Conservation (phyloP, 2,329 filamentous ascomycete genomes). For the Colletotrichum agaves region DNA sequence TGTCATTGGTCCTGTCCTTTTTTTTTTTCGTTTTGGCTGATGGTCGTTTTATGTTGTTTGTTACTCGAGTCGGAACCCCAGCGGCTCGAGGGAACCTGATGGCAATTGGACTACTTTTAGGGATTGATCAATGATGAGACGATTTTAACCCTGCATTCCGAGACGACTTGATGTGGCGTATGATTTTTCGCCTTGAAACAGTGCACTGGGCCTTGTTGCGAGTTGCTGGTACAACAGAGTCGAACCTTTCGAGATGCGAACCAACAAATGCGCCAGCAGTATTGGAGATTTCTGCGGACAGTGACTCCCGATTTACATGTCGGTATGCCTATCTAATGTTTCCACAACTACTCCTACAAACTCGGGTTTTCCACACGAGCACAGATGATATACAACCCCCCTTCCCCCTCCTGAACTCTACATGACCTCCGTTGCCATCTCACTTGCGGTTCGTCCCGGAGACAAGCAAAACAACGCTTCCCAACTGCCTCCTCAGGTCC, state of each 20-base stretch:
- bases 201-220: too few relatives aligned
- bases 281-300: too few relatives aligned
- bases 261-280: too few relatives aligned
- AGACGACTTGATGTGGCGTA: neutral
- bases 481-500: conserved; percentile 87
- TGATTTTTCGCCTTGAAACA: too few relatives aligned
- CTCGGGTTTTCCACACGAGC: neutral
- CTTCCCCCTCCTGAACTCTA: conserved; percentile 1
- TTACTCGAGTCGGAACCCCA: neutral
- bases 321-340: too few relatives aligned
- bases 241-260: too few relatives aligned
- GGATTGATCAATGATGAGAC: conserved; percentile 36
- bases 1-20: too few relatives aligned
- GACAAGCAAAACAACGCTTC: conserved; percentile 85
- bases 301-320: too few relatives aligned
- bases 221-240: too few relatives aligned
- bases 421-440: neutral
- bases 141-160: conserved; percentile 22
- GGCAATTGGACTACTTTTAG: conserved; percentile 5
- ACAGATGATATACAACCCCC: neutral
- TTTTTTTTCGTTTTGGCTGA: too few relatives aligned
- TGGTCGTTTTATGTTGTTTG: neutral
- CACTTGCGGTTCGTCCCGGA: conserved; percentile 60
- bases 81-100: conserved; percentile 17
- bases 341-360: neutral